Evolutionary conservation across 257 asterid genomes (phyloP).

Genomic region (Rauvolfia tetraphylla): DNA sequence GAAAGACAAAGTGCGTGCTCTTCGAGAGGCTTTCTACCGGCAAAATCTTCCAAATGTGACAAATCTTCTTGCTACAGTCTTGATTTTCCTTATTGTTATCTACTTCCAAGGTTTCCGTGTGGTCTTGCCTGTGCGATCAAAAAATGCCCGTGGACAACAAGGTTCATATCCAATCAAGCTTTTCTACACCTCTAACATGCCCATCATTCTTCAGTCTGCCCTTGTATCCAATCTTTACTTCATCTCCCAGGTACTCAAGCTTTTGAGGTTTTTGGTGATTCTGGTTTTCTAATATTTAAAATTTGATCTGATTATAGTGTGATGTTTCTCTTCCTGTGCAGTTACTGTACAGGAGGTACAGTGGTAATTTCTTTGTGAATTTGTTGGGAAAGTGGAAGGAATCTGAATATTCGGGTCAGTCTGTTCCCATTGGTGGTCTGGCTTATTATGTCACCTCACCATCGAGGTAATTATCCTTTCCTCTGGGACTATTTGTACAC

Average conservation of each 20-base stretch:
- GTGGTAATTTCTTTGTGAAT: constrained; percentile 71
- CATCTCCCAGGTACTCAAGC: constrained; percentile 66
- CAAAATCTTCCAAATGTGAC: constrained; percentile 90
- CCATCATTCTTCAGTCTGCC: constrained; percentile 78
- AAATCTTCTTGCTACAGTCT: constrained; percentile 77
- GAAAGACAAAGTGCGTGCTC: constrained; percentile 75
- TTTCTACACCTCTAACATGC: constrained; percentile 90
- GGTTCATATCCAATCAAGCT: constrained; percentile 90
- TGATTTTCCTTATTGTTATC: constrained; percentile 76
- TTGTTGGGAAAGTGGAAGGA: constrained; percentile 85
- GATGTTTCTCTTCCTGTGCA: constrained; percentile 25
- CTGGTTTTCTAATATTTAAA: not conserved
- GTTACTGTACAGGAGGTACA: constrained; percentile 71
- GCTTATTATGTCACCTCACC: constrained; percentile 88
- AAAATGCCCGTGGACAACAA: constrained; percentile 90
- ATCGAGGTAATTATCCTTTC: constrained; percentile 44
- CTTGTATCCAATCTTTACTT: constrained; percentile 80
- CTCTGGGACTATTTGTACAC: not conserved
- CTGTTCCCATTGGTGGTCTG: constrained; percentile 81
- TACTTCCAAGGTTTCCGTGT: constrained; percentile 95
- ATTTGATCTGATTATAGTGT: not conserved
- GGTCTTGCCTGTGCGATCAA: constrained; percentile 80
- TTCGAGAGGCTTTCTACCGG: constrained; percentile 85
- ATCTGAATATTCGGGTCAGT: constrained; percentile 82
- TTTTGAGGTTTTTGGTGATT: not conserved